phyloP scores from a whole-genome alignment of 1,139 yeast species.

The Wickerhamomyces sp. region DNA sequence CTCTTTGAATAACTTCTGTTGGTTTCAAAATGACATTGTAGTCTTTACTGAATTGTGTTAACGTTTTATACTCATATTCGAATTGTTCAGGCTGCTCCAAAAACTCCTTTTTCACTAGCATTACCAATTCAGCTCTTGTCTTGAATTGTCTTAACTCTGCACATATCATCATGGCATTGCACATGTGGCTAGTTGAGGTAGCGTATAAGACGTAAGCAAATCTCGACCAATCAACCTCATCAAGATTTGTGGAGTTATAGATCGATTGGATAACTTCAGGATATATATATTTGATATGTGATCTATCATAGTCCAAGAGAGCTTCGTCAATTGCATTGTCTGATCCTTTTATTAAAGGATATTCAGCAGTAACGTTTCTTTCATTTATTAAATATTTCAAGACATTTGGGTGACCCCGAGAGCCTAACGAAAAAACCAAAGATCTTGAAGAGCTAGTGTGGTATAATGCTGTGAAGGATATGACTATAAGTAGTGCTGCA shows the following conservation, averaged over 20 bases:
- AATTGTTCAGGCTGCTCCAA: constrained; percentile 15
- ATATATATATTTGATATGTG: constrained; percentile 16
- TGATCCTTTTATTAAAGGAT: not conserved
- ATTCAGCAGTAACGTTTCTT: constrained; percentile 1
- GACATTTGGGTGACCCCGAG: constrained; percentile 2
- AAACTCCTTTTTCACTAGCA: constrained; percentile 29
- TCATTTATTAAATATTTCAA: constrained; percentile 3
- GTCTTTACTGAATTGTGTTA: constrained; percentile 17
- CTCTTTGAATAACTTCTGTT: constrained; percentile 22
- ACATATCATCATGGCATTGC: constrained; percentile 41
- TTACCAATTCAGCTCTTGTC: constrained; percentile 38
- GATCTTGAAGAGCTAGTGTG: too few species aligned
- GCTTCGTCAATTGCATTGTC: too few species aligned
- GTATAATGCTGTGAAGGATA: too few species aligned
- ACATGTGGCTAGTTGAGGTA: constrained; percentile 37
- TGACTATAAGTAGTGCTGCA: too few species aligned
- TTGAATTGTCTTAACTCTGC: constrained; percentile 28
- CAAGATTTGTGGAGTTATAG: constrained; percentile 13
- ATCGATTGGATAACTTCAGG: constrained; percentile 16
- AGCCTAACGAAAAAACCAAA: too few species aligned
- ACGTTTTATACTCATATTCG: constrained; percentile 14
- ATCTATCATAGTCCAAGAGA: constrained; percentile 17
- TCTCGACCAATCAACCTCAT: constrained; percentile 30
- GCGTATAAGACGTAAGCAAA: constrained; percentile 47
- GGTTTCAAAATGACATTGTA: constrained; percentile 25